Conservation (phyloP, 495 filamentous ascomycete species). For the Trichoderma parareesei region DNA sequence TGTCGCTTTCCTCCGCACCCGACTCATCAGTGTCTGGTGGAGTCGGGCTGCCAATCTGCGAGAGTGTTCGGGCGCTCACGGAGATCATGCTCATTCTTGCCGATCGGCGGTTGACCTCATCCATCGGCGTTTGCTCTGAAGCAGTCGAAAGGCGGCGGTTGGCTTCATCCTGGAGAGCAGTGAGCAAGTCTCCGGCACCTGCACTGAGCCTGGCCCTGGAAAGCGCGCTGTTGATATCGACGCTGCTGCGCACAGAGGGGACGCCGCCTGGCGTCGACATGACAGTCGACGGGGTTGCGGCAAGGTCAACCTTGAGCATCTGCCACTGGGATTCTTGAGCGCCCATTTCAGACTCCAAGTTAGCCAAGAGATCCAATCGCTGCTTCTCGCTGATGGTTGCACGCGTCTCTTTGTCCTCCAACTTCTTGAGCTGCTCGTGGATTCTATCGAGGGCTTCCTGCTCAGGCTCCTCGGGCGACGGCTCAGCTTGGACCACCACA, state of each 20-base stretch:
- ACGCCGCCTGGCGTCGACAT: slow-evolving; percentile 23
- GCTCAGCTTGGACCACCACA: slow-evolving; percentile 29
- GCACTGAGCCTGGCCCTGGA: not conserved
- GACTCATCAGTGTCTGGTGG: slow-evolving; percentile 39
- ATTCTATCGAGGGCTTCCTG: slow-evolving; percentile 40
- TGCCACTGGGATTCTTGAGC: slow-evolving; percentile 43
- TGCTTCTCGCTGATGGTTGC: slow-evolving; percentile 25
- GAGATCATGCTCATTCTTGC: slow-evolving; percentile 4
- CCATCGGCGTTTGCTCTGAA: not conserved
- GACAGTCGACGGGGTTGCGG: slow-evolving; percentile 36
- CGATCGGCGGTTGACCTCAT: not conserved
- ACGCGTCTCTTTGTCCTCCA: slow-evolving; percentile 20
- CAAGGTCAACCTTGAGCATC: slow-evolving; percentile 37
- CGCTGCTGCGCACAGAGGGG: slow-evolving; percentile 13
- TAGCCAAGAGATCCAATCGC: slow-evolving; percentile 37
- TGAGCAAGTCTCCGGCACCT: not conserved
- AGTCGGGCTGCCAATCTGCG: slow-evolving; percentile 40
- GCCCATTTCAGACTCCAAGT: slow-evolving; percentile 47
- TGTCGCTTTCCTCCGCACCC: slow-evolving; percentile 18
- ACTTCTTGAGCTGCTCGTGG: slow-evolving; percentile 40
- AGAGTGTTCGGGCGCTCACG: slow-evolving; percentile 24
- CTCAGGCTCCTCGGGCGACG: slow-evolving; percentile 42
- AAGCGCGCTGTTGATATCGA: not conserved
- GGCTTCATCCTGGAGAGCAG: not conserved
- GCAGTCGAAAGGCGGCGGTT: too few species aligned